Base-by-base conservation (phyloP, 108 stramenopile genomes). In the Aurantiochytrium sp. region DNA sequence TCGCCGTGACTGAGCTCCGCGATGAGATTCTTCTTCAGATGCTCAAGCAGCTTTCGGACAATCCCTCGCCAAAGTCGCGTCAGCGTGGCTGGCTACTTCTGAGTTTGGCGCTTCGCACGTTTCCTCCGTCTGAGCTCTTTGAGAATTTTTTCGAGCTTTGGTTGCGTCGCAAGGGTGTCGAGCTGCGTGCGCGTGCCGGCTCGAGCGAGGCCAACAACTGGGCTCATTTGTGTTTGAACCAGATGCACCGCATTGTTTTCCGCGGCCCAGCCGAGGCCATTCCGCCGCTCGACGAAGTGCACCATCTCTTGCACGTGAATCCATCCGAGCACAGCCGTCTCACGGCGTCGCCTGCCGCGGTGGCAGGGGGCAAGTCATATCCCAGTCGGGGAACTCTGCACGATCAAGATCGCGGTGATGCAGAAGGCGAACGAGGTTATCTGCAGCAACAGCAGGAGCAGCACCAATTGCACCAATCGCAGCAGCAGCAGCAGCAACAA, bases 31-130 rank as follows among this genome's bases (percentile, higher is more conserved):
- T 92, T 69, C 87, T 94, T 16, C 94, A 94, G 89, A 72, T 92
- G 58, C 89, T 92, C 90, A 94, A 94, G 89, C 94, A 94, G 91
- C 94, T 94, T 53, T 87, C 76, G 5, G 90, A 90, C 45, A 94
- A 94, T 87, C 90, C 93, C 1, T 69, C 42, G 57, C 60, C 60
- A 29, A 90, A 49, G 6, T 91, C 90, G 21, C 35, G 60, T 19
- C 87, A 92, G 88, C 88, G 90, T 23, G 93, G 91, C 51, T 94
- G 94, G 94, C 92, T 93, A 73, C 72, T 94, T 29, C 55, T 94
- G 60, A 72, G 57, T 25, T 19, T 92, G 58, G 58, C 72, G 25
- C 88, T 94, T 47, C 49, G 59, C 49, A 71, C 87, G 25, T 92
- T 93, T 72, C 93, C 94, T 5, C 94, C 94, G 16, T 92, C 94